phyloP scores from a whole-genome alignment of 371 early-diverging fungal genomes.

The Saksenaea vasiformis region DNA sequence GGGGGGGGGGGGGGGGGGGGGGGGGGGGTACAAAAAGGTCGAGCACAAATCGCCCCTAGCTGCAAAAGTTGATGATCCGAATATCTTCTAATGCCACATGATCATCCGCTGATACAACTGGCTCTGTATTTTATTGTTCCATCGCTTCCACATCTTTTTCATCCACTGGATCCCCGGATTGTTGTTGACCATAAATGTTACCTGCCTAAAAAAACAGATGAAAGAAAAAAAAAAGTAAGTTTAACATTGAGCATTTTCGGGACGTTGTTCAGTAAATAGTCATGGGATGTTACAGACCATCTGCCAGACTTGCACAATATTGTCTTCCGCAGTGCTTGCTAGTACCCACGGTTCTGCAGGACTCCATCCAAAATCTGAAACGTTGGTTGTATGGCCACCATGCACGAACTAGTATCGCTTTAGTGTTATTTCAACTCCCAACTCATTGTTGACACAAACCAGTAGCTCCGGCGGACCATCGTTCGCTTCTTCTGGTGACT shows the following conservation, averaged over 20 bases:
- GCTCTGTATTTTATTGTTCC: neutral
- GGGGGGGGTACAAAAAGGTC: neutral
- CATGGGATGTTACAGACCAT: constrained; percentile 57
- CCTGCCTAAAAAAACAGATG: neutral
- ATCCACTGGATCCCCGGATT: neutral
- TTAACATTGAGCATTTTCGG: neutral
- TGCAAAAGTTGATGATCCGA: constrained; percentile 6
- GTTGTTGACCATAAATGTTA: constrained; percentile 1
- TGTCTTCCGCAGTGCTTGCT: constrained; percentile 93
- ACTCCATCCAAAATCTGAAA: constrained; percentile 98
- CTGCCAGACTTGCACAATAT: constrained; percentile 98
- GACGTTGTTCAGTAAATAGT: neutral
- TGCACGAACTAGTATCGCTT: constrained; percentile 82
- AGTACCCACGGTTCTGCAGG: constrained; percentile 94
- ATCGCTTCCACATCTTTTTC: neutral
- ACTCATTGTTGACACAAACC: constrained; percentile 38
- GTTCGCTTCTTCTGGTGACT: constrained; percentile 87
- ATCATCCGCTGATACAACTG: neutral
- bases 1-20: too few relatives aligned
- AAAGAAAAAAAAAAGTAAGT: neutral
- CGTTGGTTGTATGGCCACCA: constrained; percentile 97
- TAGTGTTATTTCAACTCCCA: neutral
- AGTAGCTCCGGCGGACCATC: constrained; percentile 98
- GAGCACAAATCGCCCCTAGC: constrained; percentile 1
- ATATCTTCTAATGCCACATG: neutral